A percentile compares a stretch with the other conserved stretches of the same genome.
These are phyloP conservation scores for Termitomyces sp. DNA, from an alignment of 768 basidiomycete species.

Conservation along the genomic window DNA sequence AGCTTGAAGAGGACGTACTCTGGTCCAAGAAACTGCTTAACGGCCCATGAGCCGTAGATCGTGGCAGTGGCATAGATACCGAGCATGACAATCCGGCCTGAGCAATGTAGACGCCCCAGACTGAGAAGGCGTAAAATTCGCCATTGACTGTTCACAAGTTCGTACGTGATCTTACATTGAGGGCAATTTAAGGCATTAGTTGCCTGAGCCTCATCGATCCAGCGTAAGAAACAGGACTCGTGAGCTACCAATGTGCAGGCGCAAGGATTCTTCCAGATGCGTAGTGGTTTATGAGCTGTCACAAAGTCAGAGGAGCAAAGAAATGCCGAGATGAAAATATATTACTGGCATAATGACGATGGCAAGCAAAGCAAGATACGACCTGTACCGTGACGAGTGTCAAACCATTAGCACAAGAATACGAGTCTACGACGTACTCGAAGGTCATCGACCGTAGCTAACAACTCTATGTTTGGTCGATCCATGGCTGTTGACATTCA, in stretches of 20 bases:
- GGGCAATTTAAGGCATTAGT: conserved; percentile 75
- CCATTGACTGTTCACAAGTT: conserved; percentile 64
- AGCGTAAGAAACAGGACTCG: conserved; percentile 72
- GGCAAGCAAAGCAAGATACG: conserved; percentile 77
- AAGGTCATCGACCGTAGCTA: conserved; percentile 25
- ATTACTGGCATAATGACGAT: conserved; percentile 44
- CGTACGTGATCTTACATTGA: conserved; percentile 66
- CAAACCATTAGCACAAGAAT: neutral
- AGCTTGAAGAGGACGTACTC: conserved; percentile 42
- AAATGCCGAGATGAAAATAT: conserved; percentile 12
- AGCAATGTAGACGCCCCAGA: conserved; percentile 48
- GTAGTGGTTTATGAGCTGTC: conserved; percentile 47
- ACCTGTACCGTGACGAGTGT: conserved; percentile 32
- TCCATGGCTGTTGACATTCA: neutral
- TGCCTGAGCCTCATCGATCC: conserved; percentile 59
- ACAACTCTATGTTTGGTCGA: neutral
- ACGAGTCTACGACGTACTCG: conserved; percentile 17
- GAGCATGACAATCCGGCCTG: conserved; percentile 51
- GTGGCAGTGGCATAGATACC: conserved; percentile 48
- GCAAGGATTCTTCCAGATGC: conserved; percentile 76
- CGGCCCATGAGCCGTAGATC: conserved; percentile 69
- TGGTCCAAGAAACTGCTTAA: conserved; percentile 64
- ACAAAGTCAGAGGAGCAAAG: neutral
- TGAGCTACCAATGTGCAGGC: conserved; percentile 78
- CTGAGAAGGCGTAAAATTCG: conserved; percentile 45